Percentiles rank a stretch among this genome's conserved stretches.
phyloP scores from a whole-genome alignment of 306 rosid genomes.

The Betula pendula region DNA sequence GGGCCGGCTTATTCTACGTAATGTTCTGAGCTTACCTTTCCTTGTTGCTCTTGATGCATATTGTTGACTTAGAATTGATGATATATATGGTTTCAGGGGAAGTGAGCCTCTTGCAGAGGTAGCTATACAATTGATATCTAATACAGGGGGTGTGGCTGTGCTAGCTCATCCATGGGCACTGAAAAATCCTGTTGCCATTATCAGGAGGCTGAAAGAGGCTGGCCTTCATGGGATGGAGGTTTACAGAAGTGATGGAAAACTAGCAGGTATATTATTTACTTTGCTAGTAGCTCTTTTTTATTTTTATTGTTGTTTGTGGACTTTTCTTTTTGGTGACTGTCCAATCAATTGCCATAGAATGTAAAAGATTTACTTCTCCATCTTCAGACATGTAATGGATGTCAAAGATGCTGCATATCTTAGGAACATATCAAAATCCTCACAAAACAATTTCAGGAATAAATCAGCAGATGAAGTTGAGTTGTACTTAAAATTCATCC shows the following conservation, averaged over 20 bases:
- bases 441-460: neutral
- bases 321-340: neutral
- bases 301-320: neutral
- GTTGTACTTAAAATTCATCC: neutral
- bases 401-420: neutral
- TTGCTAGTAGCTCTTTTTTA: too few relatives aligned
- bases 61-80: neutral
- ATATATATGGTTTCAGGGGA: constrained; percentile 61
- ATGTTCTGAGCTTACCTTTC: constrained; percentile 31
- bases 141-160: constrained; percentile 91
- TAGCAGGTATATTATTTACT: constrained; percentile 78
- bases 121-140: constrained; percentile 69
- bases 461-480: neutral
- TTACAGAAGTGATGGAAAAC: constrained; percentile 83
- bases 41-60: neutral
- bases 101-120: constrained; percentile 84
- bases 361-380: neutral
- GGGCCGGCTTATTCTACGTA: constrained; percentile 98
- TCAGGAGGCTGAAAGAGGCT: constrained; percentile 78
- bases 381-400: constrained; percentile 3
- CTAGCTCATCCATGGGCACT: constrained; percentile 99
- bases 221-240: constrained; percentile 99
- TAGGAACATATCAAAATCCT: neutral
- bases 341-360: neutral
- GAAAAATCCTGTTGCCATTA: constrained; percentile 66